Percentiles rank a stretch among this genome's conserved stretches.
These are phyloP conservation scores for Acacia confusa DNA, from an alignment of 306 rosid species.

Conservation along the genomic window DNA sequence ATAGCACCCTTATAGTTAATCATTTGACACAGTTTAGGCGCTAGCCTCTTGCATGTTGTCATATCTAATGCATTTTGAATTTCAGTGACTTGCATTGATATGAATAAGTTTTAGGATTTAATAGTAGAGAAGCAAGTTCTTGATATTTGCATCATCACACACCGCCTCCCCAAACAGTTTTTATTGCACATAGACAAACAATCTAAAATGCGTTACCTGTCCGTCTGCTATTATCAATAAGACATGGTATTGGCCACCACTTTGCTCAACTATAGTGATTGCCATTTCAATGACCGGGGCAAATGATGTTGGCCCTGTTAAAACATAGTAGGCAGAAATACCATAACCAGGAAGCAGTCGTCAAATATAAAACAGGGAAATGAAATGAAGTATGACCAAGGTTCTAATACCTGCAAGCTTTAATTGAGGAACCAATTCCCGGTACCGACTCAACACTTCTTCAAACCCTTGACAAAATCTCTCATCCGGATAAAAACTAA, in stretches of 20 bases:
- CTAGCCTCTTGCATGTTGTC: not conserved
- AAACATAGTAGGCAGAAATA: conserved; percentile 19
- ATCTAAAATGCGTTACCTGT: conserved; percentile 55
- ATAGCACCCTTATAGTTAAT: not conserved
- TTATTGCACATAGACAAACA: not conserved
- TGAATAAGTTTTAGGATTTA: not conserved
- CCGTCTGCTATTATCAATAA: conserved; percentile 92
- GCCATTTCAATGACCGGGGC: conserved; percentile 96
- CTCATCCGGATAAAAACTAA: conserved; percentile 83
- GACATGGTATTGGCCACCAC: conserved; percentile 95
- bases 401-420: conserved; percentile 77
- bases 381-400: conserved; percentile 12
- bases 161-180: not conserved
- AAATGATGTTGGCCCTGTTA: conserved; percentile 93
- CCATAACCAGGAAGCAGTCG: conserved; percentile 19
- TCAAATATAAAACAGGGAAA: not conserved
- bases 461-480: conserved; percentile 89
- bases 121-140: not conserved
- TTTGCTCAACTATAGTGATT: conserved; percentile 87
- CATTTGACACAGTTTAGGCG: not conserved
- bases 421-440: conserved; percentile 79
- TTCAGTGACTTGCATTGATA: conserved; percentile 10
- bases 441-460: conserved; percentile 77
- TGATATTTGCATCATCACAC: conserved; percentile 12
- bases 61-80: conserved; percentile 9